A percentile compares a stretch with the other conserved stretches of the same genome.
Conservation (phyloP, 768 basidiomycete species). For the Lactarius vividus region DNA sequence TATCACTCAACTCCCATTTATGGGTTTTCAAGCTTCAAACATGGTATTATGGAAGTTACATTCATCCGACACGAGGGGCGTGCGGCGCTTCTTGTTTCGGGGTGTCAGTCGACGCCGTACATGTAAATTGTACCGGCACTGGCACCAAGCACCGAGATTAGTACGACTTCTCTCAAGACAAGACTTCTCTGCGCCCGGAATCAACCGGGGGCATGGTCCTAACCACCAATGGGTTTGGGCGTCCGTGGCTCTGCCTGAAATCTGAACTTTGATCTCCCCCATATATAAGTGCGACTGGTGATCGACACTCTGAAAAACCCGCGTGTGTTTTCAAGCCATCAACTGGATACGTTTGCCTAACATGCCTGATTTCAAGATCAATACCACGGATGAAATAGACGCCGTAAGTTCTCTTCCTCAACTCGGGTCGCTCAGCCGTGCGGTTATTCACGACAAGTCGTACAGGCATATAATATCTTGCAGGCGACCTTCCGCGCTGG, state of each 20-base stretch:
- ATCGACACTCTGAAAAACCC: too few species aligned
- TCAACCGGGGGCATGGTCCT: not conserved
- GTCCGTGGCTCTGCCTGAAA: not conserved
- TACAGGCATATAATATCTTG: conserved; percentile 18
- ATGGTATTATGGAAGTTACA: too few species aligned
- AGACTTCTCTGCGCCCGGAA: not conserved
- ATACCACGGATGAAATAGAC: conserved; percentile 16
- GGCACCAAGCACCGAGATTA: too few species aligned
- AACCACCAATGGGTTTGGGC: not conserved
- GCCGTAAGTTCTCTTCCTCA: not conserved
- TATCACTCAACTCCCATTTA: not conserved
- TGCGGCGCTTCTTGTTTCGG: not conserved
- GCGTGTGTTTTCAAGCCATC: not conserved
- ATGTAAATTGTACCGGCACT: not conserved
- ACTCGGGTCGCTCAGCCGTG: not conserved
- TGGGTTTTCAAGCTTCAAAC: too few species aligned
- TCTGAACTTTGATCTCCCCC: not conserved
- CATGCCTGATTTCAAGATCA: conserved; percentile 17
- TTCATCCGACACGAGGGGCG: too few species aligned
- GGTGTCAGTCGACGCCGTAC: not conserved
- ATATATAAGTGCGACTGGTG: not conserved
- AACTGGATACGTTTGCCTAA: not conserved
- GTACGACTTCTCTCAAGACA: too few species aligned
- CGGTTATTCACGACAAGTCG: not conserved
- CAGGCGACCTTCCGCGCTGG: conserved; percentile 56